Evolutionary conservation across 31 red algal genomes (phyloP).

Genomic region (Odonthalia washingtoniensis): DNA sequence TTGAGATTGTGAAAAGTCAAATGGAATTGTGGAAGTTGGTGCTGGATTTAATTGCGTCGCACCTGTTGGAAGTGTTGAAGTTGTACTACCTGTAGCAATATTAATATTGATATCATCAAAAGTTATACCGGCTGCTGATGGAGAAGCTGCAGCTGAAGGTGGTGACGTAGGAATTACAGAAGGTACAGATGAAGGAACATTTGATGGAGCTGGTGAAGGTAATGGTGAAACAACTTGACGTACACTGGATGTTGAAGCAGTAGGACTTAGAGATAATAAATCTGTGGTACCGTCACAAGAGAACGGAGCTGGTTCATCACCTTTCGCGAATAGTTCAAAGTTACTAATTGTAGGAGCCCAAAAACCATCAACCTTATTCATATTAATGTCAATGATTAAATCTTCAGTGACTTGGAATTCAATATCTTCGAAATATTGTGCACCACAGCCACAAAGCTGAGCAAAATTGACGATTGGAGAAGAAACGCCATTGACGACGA

Average conservation of each 20-base stretch:
- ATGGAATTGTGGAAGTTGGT: too few species aligned
- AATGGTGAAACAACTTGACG: background rate
- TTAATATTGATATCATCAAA: background rate
- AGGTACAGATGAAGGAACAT: background rate
- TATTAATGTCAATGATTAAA: background rate
- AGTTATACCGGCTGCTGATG: too few species aligned
- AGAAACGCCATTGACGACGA: background rate
- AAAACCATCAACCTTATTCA: background rate
- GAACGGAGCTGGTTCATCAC: background rate
- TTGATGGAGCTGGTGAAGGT: background rate
- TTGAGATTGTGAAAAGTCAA: background rate
- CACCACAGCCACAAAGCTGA: background rate
- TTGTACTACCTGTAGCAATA: background rate
- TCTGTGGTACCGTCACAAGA: too few species aligned
- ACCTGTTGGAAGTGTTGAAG: background rate
- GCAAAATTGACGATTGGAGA: background rate
- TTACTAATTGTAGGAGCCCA: background rate
- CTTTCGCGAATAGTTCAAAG: background rate
- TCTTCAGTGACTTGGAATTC: background rate
- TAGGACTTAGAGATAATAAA: too few species aligned
- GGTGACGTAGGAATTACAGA: background rate
- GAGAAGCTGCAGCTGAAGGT: background rate
- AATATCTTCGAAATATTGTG: background rate
- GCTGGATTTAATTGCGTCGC: too few species aligned
- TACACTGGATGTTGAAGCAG: background rate